phyloP scores from a whole-genome alignment of 257 asterid species.

The Nicotiana undulata region DNA sequence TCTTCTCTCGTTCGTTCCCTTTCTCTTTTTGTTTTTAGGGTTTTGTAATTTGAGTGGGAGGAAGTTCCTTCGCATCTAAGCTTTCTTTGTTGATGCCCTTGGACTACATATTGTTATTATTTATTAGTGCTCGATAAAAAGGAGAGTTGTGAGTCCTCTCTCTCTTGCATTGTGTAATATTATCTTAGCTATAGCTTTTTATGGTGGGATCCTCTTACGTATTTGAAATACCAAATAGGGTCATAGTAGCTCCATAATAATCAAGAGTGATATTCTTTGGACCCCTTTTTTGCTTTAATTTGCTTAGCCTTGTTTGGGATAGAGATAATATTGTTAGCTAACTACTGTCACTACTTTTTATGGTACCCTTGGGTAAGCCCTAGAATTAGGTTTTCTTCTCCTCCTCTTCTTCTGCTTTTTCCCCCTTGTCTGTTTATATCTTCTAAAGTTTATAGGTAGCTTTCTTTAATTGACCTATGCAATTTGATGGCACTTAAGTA shows the following conservation, averaged over 20 bases:
- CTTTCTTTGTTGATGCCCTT: conserved; percentile 11
- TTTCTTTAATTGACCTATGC: not conserved
- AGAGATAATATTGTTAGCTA: not conserved
- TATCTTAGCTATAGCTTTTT: not conserved
- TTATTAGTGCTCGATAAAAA: conserved; percentile 25
- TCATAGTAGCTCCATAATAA: not conserved
- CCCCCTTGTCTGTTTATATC: not conserved
- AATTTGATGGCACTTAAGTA: not conserved
- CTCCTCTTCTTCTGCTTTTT: not conserved
- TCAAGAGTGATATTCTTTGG: conserved; percentile 4
- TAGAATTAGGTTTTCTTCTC: conserved; percentile 4
- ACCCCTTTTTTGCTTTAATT: not conserved
- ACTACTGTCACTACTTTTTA: not conserved
- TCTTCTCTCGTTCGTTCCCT: conserved; percentile 4
- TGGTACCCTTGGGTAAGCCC: not conserved
- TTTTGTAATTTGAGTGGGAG: conserved; percentile 25
- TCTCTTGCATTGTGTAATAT: conserved; percentile 10
- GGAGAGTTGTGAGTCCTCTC: conserved; percentile 23
- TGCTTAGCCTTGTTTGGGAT: not conserved
- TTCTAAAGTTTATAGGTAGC: not conserved
- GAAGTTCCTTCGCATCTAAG: conserved; percentile 38
- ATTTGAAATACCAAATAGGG: conserved; percentile 11
- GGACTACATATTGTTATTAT: not conserved
- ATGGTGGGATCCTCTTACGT: conserved; percentile 15
- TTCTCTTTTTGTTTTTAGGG: conserved; percentile 32